Evolutionary conservation across 768 basidiomycete species (phyloP).

Genomic region (Termitomyces sp.): DNA sequence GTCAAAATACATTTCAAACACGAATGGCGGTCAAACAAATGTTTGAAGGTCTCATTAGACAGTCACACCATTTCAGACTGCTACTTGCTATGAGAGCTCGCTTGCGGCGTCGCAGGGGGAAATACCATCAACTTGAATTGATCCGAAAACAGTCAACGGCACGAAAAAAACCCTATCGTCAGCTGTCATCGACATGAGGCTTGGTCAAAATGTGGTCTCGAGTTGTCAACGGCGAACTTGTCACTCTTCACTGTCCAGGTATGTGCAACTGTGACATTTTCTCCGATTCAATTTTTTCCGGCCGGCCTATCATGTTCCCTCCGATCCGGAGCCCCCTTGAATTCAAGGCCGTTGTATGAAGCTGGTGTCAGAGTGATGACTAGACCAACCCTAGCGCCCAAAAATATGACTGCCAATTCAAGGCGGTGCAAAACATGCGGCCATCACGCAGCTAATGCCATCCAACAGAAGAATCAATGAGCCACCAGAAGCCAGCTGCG

Average conservation of each 20-base stretch:
- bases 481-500: slow-evolving; percentile 7
- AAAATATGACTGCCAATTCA: slow-evolving; percentile 1
- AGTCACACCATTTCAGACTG: background rate
- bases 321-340: background rate
- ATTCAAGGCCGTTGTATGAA: background rate
- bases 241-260: background rate
- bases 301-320: background rate
- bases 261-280: background rate
- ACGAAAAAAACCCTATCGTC: background rate
- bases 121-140: background rate
- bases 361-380: background rate
- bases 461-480: slow-evolving; percentile 3
- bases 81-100: background rate
- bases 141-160: background rate
- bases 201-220: background rate
- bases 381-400: background rate
- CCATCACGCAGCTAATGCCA: slow-evolving; percentile 10
- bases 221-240: background rate
- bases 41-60: background rate
- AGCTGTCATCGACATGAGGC: background rate
- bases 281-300: background rate
- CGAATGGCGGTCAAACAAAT: background rate
- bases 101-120: background rate
- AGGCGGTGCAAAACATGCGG: slow-evolving; percentile 2
- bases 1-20: background rate